Base-by-base conservation (phyloP, 2,329 filamentous ascomycete genomes). In the Aspergillus sp. region DNA sequence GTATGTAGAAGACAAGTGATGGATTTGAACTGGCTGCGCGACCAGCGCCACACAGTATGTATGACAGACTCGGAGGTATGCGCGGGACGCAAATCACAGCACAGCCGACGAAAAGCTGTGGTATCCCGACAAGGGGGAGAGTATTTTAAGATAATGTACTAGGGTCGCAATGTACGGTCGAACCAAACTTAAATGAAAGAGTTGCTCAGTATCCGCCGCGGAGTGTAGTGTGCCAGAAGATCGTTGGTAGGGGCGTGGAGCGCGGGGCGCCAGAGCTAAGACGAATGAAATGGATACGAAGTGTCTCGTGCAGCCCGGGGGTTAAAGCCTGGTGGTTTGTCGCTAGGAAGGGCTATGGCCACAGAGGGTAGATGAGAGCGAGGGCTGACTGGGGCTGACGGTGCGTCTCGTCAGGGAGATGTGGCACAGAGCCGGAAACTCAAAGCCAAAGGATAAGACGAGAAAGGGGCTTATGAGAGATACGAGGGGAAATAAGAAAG, bases 401-500 rank as follows among this genome's bases (percentile, higher is more conserved):
- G 55, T 44, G 49, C 44, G 34, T 57, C 42, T 49, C 55, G 47
- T 40, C 30, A 30, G 34, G 12, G 20, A 56, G 17, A n/a, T 33
- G 34, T 19, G 46, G 22, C 20, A 46, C 33, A 53, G 39, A 12
- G 22, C 41, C 13, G 44, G 34, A 51, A 41, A 40, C 24, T 54
- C 17, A 41, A 27, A 34, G 44, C 20, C 22, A 40, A 44, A 58
- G 48, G 19, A 33, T 9, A 45, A 27, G 45, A 33, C 15, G 39
- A n/a, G 30, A 37, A 50, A 39, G 39, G 20, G 54, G 34, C 24
- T 50, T 49, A 27, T 56, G 44, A 51, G 50, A 53, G 22, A 39
- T 19, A 44, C 51, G 42, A 42, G 46, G 47, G 47, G 17, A 30
- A 54, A 47, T 50, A 41, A 57, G 24, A 47, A 51, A 45, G 27